Evolutionary conservation across 108 stramenopile genomes (phyloP).

Genomic region (Cafeteria roenbergensis): DNA sequence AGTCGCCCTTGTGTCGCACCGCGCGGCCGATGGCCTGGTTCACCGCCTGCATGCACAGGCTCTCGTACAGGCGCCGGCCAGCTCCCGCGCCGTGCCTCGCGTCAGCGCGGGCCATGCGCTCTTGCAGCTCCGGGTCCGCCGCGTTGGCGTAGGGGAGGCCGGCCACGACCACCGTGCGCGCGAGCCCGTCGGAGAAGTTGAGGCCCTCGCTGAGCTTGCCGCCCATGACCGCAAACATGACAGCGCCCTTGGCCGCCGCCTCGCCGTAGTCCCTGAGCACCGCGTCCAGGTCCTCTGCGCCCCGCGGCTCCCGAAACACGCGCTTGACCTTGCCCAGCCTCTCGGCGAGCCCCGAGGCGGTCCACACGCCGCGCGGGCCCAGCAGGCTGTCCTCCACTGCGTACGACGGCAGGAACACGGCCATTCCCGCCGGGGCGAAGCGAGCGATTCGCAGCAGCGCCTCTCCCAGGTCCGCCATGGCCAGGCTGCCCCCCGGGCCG

Average conservation of each 20-base stretch:
- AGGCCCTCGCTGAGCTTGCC: slow-evolving; percentile 97
- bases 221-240: slow-evolving; percentile 82
- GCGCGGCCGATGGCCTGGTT: slow-evolving; percentile 96
- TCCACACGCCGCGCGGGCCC: slow-evolving; percentile 53
- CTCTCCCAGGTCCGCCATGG: slow-evolving; percentile 65
- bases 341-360: too few relatives aligned
- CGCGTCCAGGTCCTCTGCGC: slow-evolving; percentile 54
- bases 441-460: slow-evolving; percentile 52
- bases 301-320: slow-evolving; percentile 66
- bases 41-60: slow-evolving; percentile 85
- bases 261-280: slow-evolving; percentile 51
- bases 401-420: slow-evolving; percentile 85
- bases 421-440: slow-evolving; percentile 67
- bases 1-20: slow-evolving; percentile 82
- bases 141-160: slow-evolving; percentile 94
- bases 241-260: slow-evolving; percentile 53
- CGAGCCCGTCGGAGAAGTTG: slow-evolving; percentile 93
- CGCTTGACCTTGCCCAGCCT: too few relatives aligned
- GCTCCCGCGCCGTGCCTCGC: slow-evolving; percentile 18
- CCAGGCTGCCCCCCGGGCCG: slow-evolving; percentile 27
- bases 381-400: slow-evolving; percentile 66
- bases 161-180: slow-evolving; percentile 78
- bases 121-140: slow-evolving; percentile 76
- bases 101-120: slow-evolving; percentile 65
- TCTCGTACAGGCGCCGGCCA: slow-evolving; percentile 66